phyloP scores from a whole-genome alignment of 1,139 yeast genomes.

The Suhomyces ambrosiae region DNA sequence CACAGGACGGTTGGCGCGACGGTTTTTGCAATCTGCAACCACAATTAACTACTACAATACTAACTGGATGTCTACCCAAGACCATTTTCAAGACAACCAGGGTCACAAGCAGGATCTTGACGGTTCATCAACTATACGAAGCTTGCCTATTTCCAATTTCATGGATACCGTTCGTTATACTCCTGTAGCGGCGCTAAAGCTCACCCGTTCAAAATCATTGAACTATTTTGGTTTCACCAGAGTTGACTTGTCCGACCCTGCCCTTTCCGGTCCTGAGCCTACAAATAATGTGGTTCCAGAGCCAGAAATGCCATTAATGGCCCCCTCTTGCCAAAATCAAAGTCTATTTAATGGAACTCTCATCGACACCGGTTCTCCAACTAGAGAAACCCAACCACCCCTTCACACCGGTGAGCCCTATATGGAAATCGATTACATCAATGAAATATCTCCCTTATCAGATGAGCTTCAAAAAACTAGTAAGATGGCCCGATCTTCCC shows the following conservation, averaged over 20 bases:
- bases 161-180: slow-evolving; percentile 1
- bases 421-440: not conserved
- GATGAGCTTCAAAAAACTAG: slow-evolving; percentile 2
- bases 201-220: not conserved
- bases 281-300: not conserved
- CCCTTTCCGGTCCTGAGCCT: too few relatives aligned
- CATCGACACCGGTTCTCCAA: slow-evolving; percentile 20
- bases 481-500: too few relatives aligned
- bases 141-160: not conserved
- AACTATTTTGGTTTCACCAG: not conserved
- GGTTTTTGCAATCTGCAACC: slow-evolving; percentile 3
- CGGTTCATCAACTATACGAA: not conserved
- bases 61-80: too few relatives aligned
- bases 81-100: too few relatives aligned
- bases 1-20: too few relatives aligned
- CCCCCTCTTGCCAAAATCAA: slow-evolving; percentile 9
- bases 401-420: slow-evolving; percentile 1
- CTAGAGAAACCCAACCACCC: not conserved
- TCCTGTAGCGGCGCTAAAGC: not conserved
- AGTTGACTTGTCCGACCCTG: too few relatives aligned
- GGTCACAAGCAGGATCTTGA: too few relatives aligned
- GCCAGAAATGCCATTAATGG: not conserved
- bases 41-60: not conserved
- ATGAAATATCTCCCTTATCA: slow-evolving; percentile 20
- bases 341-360: slow-evolving; percentile 25